Conservation (phyloP, 2,329 filamentous ascomycete species). For the Trematosphaeria pertusa region DNA sequence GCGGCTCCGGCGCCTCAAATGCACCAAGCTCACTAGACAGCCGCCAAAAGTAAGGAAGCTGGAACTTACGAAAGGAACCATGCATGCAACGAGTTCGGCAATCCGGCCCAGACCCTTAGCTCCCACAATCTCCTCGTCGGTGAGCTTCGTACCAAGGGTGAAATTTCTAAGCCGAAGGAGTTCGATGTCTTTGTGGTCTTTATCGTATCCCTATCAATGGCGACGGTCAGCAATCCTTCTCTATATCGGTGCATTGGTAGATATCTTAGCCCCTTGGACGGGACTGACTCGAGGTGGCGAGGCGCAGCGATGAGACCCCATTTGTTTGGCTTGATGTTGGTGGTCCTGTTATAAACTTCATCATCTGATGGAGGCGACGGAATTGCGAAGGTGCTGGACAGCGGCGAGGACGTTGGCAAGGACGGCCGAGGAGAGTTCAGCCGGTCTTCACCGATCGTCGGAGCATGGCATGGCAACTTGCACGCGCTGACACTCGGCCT, state of each 20-base stretch:
- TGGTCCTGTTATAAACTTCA: too few species aligned
- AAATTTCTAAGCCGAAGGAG: constrained; percentile 83
- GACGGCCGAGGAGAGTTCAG: constrained; percentile 10
- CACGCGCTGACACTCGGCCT: background rate
- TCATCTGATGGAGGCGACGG: too few species aligned
- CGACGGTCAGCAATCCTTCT: constrained; percentile 29
- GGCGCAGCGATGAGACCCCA: background rate
- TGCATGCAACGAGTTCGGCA: constrained; percentile 66
- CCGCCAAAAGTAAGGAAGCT: constrained; percentile 9
- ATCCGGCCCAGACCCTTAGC: constrained; percentile 71
- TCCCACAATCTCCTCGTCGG: constrained; percentile 68
- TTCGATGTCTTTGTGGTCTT: constrained; percentile 78
- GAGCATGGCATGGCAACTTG: constrained; percentile 2
- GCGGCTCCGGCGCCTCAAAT: background rate
- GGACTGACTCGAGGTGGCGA: too few species aligned
- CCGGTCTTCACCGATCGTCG: constrained; percentile 16
- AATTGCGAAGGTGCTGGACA: constrained; percentile 4
- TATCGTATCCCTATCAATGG: constrained; percentile 69
- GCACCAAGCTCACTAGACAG: constrained; percentile 1
- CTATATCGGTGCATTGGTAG: background rate
- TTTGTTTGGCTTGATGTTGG: too few species aligned
- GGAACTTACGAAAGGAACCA: constrained; percentile 80
- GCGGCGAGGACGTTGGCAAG: constrained; percentile 5
- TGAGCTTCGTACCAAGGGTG: constrained; percentile 71
- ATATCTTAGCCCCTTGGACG: too few species aligned